phyloP scores from a whole-genome alignment of 805 yeast species.

The Kazachstania viticola region DNA sequence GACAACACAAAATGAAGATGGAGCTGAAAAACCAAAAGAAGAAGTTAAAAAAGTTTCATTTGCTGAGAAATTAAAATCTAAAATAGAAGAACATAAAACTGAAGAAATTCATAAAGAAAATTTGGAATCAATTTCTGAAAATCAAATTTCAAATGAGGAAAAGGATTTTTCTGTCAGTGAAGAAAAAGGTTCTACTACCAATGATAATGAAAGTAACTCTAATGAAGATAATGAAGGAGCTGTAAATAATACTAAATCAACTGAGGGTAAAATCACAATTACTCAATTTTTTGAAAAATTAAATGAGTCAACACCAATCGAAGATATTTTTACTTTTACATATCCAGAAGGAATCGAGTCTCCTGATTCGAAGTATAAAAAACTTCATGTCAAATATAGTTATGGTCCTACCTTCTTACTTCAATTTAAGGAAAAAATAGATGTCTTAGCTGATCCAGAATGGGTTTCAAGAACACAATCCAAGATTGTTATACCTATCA shows the following conservation, averaged over 20 bases:
- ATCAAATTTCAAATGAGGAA: neutral
- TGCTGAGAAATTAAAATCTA: slow-evolving; percentile 15
- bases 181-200: slow-evolving; percentile 1
- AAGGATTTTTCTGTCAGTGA: neutral
- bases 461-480: slow-evolving; percentile 32
- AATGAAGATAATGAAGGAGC: no score
- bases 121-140: slow-evolving; percentile 1
- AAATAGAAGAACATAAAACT: slow-evolving; percentile 8
- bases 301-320: slow-evolving; percentile 37
- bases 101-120: slow-evolving; percentile 3
- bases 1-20: slow-evolving; percentile 5
- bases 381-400: slow-evolving; percentile 29
- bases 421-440: slow-evolving; percentile 56
- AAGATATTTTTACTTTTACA: slow-evolving; percentile 40
- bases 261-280: slow-evolving; percentile 30
- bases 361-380: slow-evolving; percentile 37
- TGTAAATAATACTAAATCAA: neutral
- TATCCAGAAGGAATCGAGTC: slow-evolving; percentile 45
- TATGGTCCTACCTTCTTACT: slow-evolving; percentile 75
- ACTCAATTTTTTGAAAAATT: slow-evolving; percentile 43
- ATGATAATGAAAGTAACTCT: slow-evolving; percentile 3
- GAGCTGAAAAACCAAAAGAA: slow-evolving; percentile 4
- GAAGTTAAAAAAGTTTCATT: slow-evolving; percentile 7
- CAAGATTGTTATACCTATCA: slow-evolving; percentile 25
- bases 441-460: slow-evolving; percentile 47